A percentile compares a stretch with the other conserved stretches of the same genome.
phyloP scores from a whole-genome alignment of 2,329 filamentous ascomycete genomes.

The Phialemonium atrogriseum region DNA sequence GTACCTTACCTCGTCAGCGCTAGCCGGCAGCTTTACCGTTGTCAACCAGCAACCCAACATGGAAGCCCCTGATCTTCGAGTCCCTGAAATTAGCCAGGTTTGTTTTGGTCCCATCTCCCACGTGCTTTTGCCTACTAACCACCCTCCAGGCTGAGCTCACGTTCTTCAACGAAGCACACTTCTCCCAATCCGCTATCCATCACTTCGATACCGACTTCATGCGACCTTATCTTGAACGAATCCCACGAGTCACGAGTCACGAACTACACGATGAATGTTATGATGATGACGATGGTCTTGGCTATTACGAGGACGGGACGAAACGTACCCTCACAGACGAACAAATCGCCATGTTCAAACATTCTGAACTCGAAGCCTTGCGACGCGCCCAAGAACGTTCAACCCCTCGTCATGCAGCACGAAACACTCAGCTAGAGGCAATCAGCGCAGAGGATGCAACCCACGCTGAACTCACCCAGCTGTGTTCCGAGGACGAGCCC shows the following conservation, averaged over 20 bases:
- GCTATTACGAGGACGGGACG: constrained; percentile 78
- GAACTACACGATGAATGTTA: constrained; percentile 21
- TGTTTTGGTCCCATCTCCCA: constrained; percentile 8
- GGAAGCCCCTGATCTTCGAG: constrained; percentile 13
- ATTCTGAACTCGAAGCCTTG: constrained; percentile 74
- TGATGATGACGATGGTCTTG: constrained; percentile 56
- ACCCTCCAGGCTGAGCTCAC: constrained; percentile 46
- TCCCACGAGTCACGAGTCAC: constrained; percentile 13
- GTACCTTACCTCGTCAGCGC: no score
- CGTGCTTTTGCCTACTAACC: constrained; percentile 8
- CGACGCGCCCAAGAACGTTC: constrained; percentile 41
- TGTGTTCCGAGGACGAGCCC: constrained; percentile 13
- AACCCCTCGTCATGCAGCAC: constrained; percentile 17
- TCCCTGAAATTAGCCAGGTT: constrained; percentile 30
- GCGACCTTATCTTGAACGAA: constrained; percentile 15
- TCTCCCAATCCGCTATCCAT: constrained; percentile 37
- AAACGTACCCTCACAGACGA: constrained; percentile 88
- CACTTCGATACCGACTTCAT: constrained; percentile 39
- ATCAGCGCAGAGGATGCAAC: constrained; percentile 7
- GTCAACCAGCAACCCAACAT: no score
- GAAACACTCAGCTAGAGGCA: constrained; percentile 2
- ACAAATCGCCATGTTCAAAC: constrained; percentile 83
- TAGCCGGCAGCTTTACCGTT: no score
- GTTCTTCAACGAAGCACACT: constrained; percentile 53
- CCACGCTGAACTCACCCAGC: constrained; percentile 9